Base-by-base conservation (phyloP, 1,139 yeast genomes). In the Zygotorulaspora mrakii region DNA sequence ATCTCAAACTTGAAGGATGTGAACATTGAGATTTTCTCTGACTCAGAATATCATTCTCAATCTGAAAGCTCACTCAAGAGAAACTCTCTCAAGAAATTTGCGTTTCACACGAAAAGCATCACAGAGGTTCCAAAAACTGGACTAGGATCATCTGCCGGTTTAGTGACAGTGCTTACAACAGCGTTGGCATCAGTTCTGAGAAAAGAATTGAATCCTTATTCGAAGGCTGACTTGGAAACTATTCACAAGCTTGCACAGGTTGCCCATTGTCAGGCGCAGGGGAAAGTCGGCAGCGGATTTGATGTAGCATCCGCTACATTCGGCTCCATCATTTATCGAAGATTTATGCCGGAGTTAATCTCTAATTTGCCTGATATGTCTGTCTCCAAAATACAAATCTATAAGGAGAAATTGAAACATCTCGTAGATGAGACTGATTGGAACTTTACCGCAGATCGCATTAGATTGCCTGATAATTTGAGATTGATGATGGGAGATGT, bases 261-360 rank as follows among this genome's bases (percentile, higher is more conserved):
- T 9, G 84, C 95, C 1, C 98, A 91, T 61, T 89, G 96, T 61
- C 74, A 76, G 41, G 97, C 98, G 1, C 98, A 91, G 60, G 85
- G 86, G 31, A 94, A 94, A 61, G 80, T 91, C 18, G 98, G 98
- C 0, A 86, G 96, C 2, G 98, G 98, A 0, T 91, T 91, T 61
- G 98, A 91, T 59, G 94, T 94, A 30, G 97, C 95, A 0, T 82
- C 97, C 6, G 98, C 98, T 0, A 82, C 86, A 0, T 91, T 74
- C 62, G 98, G 98, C 2, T 84, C 96, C 0, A 83, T 89, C 33
- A 72, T 79, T 4, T 91, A 91, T 62, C 71, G 76, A 27, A 69
- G 98, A 46, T 91, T 91, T 55, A 65, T 67, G 6, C 85, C 88
- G 0, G 54, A 49, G 8, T 50, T 79, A 23, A 73, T 83, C 28